These are phyloP conservation scores for Scedosporium aurantiacum DNA, from an alignment of 2,329 filamentous ascomycete genomes.

Conservation along the genomic window DNA sequence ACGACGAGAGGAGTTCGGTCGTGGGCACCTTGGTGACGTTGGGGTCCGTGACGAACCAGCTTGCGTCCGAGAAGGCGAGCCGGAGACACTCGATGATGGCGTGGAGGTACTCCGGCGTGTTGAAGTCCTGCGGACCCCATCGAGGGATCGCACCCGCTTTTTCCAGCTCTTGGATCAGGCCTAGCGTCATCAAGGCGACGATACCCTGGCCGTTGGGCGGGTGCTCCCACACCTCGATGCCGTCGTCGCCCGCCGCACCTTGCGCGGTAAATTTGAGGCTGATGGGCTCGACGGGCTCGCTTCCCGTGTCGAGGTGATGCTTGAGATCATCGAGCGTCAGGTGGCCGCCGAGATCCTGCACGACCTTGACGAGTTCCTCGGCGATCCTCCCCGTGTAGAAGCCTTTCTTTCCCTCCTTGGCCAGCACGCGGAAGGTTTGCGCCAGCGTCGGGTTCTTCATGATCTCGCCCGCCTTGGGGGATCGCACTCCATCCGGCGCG, in stretches of 20 bases:
- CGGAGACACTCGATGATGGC: slow-evolving; percentile 78
- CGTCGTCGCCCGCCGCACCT: slow-evolving; percentile 29
- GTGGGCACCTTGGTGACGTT: slow-evolving; percentile 59
- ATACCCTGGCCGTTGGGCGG: slow-evolving; percentile 95
- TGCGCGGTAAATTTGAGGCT: slow-evolving; percentile 68
- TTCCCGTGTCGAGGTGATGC: slow-evolving; percentile 57
- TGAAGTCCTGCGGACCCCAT: slow-evolving; percentile 65
- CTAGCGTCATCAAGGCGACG: slow-evolving; percentile 85
- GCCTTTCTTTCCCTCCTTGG: slow-evolving; percentile 70
- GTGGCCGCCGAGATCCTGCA: slow-evolving; percentile 64
- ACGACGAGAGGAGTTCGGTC: slow-evolving; percentile 54
- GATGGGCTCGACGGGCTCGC: slow-evolving; percentile 75
- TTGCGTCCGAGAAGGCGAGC: slow-evolving; percentile 80
- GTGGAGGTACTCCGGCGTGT: slow-evolving; percentile 71
- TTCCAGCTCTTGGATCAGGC: slow-evolving; percentile 81
- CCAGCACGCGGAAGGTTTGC: slow-evolving; percentile 69
- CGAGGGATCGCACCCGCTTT: slow-evolving; percentile 60
- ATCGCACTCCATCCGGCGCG: slow-evolving; percentile 58
- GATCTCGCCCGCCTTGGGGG: slow-evolving; percentile 72
- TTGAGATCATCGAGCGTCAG: slow-evolving; percentile 71
- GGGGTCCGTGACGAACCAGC: slow-evolving; percentile 85
- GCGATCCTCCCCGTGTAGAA: slow-evolving; percentile 85
- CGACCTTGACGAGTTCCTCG: slow-evolving; percentile 67
- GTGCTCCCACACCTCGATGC: slow-evolving; percentile 85
- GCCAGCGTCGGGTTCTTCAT: slow-evolving; percentile 78